These are phyloP conservation scores for Leccinum sublutescens DNA, from an alignment of 768 basidiomycete genomes.

Conservation along the genomic window DNA sequence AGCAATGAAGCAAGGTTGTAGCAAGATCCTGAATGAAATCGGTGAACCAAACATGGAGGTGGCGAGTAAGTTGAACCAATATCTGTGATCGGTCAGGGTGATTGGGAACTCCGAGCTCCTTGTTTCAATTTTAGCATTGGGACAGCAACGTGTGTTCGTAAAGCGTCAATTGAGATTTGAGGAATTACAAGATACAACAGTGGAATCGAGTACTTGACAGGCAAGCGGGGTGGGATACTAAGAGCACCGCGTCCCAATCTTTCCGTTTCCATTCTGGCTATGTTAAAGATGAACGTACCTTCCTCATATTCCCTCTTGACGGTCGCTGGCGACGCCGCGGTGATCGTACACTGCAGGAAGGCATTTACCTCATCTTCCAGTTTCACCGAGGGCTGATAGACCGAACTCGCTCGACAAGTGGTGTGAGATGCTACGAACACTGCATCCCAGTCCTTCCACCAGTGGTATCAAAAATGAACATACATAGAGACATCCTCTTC, in stretches of 20 bases:
- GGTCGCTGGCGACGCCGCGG: background rate
- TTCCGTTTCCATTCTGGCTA: background rate
- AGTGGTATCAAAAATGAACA: background rate
- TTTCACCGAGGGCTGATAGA: background rate
- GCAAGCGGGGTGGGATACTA: background rate
- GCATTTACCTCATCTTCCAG: constrained; percentile 5
- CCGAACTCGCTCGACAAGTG: background rate
- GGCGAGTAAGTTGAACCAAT: too few relatives aligned
- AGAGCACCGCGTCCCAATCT: background rate
- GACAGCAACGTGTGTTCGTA: too few relatives aligned
- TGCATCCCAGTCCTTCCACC: background rate
- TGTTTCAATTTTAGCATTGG: too few relatives aligned
- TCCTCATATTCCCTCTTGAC: background rate
- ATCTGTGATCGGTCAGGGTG: too few relatives aligned
- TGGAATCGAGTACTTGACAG: too few relatives aligned
- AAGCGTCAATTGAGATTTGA: too few relatives aligned
- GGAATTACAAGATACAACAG: too few relatives aligned
- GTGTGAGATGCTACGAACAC: background rate
- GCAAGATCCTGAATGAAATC: too few relatives aligned
- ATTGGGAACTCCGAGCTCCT: too few relatives aligned
- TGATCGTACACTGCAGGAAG: background rate
- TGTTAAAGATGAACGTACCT: too few relatives aligned
- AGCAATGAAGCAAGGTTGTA: too few relatives aligned
- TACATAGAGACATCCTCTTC: constrained; percentile 14
- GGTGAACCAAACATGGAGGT: too few relatives aligned